These are phyloP conservation scores for Orbilia quercus DNA, from an alignment of 2,329 filamentous ascomycete genomes.

Conservation along the genomic window DNA sequence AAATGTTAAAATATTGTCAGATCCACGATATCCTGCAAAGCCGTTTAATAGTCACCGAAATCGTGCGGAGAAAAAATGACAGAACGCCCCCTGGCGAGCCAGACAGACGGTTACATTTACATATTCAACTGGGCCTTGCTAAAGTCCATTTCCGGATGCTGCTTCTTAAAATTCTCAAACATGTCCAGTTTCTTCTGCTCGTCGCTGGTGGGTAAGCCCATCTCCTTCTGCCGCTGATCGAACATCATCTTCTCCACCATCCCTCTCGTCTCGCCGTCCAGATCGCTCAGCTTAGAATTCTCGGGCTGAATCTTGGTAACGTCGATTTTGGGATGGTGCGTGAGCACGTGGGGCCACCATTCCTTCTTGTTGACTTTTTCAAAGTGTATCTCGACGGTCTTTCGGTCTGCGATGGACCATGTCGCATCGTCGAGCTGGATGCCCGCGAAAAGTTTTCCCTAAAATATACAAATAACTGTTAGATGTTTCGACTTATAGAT, in stretches of 20 bases:
- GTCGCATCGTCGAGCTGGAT: conserved; percentile 88
- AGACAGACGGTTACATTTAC: neutral
- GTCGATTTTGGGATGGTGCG: conserved; percentile 87
- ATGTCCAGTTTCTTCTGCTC: conserved; percentile 96
- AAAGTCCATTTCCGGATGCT: conserved; percentile 80
- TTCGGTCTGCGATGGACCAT: conserved; percentile 88
- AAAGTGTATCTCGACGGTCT: conserved; percentile 81
- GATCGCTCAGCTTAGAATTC: conserved; percentile 87
- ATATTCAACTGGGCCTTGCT: conserved; percentile 73
- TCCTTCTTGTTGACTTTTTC: conserved; percentile 97
- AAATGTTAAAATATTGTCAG: too few relatives aligned
- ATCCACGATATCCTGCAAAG: too few relatives aligned
- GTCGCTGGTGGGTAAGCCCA: conserved; percentile 86
- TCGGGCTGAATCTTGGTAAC: conserved; percentile 94
- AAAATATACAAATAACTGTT: conserved; percentile 19
- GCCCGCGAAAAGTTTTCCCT: conserved; percentile 86
- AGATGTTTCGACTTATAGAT: conserved; percentile 2
- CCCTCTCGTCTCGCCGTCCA: conserved; percentile 91
- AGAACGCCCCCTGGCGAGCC: neutral
- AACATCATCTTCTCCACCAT: conserved; percentile 99
- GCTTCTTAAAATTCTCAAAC: conserved; percentile 87
- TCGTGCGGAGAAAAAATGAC: conserved; percentile 1
- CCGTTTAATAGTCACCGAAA: neutral
- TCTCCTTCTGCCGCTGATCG: conserved; percentile 96
- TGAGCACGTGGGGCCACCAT: conserved; percentile 97